A percentile compares a stretch with the other conserved stretches of the same genome.
These are phyloP conservation scores for Thielaviopsis punctulata DNA, from an alignment of 2,329 filamentous ascomycete species.

Conservation along the genomic window DNA sequence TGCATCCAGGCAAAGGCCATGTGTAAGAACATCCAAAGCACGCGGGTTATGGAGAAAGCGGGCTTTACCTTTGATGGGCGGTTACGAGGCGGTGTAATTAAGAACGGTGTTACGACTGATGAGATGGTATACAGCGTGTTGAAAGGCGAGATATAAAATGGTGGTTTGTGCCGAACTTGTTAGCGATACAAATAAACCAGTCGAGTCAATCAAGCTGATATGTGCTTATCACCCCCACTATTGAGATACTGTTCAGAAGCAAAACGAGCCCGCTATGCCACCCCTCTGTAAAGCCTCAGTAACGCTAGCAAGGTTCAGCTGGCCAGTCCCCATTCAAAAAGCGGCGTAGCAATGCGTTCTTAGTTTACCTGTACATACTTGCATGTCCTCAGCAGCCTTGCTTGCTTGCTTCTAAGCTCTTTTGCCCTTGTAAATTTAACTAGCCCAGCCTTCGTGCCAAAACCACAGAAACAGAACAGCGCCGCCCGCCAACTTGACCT, in stretches of 20 bases:
- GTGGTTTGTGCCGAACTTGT: background rate
- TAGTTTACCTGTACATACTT: no score
- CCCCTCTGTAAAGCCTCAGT: background rate
- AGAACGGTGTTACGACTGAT: background rate
- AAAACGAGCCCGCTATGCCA: background rate
- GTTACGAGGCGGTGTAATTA: background rate
- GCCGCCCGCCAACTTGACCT: background rate
- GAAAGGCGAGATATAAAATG: background rate
- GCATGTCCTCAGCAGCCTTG: background rate
- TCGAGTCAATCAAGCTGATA: background rate
- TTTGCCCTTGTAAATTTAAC: no score
- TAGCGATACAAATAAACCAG: background rate
- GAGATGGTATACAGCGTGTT: background rate
- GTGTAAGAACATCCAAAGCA: background rate
- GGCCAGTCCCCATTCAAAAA: background rate
- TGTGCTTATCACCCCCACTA: background rate
- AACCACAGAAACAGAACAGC: background rate
- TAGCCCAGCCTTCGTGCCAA: background rate
- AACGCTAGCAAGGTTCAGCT: background rate
- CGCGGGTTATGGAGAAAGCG: background rate
- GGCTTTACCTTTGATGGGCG: background rate
- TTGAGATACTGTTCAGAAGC: constrained; percentile 4
- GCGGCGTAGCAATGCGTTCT: background rate
- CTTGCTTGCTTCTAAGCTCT: background rate
- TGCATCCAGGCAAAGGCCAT: background rate